phyloP scores from a whole-genome alignment of 2,329 filamentous ascomycete genomes.

The Macroventuria anomochaeta region DNA sequence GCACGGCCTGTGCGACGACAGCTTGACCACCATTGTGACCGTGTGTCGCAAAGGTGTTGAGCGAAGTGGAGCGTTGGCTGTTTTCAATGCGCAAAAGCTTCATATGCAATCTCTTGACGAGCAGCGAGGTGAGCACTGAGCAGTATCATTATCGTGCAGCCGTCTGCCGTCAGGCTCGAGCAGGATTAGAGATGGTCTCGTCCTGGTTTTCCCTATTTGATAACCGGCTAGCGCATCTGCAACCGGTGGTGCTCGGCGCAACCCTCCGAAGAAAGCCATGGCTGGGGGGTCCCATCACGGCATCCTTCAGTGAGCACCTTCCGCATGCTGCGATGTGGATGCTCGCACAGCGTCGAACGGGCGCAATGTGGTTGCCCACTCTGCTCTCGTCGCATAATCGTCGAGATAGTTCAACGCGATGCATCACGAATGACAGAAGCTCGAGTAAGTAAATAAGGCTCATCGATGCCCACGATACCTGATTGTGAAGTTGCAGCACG shows the following conservation, averaged over 20 bases:
- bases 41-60: conserved; percentile 12
- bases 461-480: conserved; percentile 19
- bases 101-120: conserved; percentile 4
- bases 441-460: not conserved
- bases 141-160: conserved; percentile 23
- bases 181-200: conserved; percentile 22
- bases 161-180: conserved; percentile 31
- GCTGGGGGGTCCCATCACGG: conserved; percentile 17
- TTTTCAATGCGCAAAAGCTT: conserved; percentile 11
- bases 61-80: conserved; percentile 13
- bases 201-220: conserved; percentile 39
- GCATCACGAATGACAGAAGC: not conserved
- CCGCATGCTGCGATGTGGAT: conserved; percentile 7
- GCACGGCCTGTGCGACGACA: conserved; percentile 21
- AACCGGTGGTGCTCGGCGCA: conserved; percentile 29
- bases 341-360: not conserved
- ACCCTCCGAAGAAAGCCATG: conserved; percentile 22
- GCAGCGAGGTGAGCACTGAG: conserved; percentile 18
- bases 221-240: conserved; percentile 30
- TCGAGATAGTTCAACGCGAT: not conserved
- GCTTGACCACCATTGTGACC: conserved; percentile 8
- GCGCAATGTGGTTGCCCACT: not conserved
- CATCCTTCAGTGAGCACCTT: conserved; percentile 7
- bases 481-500: conserved; percentile 16
- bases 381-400: not conserved